phyloP scores from a whole-genome alignment of 495 filamentous ascomycete genomes.

The Podospora didyma region DNA sequence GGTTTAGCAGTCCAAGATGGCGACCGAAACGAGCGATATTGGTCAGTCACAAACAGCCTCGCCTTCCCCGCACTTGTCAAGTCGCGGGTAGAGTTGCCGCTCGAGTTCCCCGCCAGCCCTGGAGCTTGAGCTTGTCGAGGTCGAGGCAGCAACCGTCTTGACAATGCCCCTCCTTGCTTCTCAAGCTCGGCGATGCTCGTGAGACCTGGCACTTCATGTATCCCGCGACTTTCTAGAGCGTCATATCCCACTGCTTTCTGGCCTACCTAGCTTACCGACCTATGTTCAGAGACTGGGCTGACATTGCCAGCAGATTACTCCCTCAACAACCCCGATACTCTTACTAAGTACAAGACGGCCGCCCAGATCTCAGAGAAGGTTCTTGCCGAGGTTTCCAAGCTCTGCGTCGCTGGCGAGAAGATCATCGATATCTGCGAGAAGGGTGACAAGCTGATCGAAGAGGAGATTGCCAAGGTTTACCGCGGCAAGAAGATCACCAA shows the following conservation, averaged over 20 bases:
- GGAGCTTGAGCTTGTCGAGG: no score
- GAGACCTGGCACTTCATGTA: background rate
- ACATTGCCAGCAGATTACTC: constrained; percentile 67
- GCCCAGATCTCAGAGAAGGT: constrained; percentile 93
- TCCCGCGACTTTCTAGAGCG: background rate
- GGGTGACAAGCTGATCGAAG: constrained; percentile 90
- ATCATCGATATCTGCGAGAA: constrained; percentile 89
- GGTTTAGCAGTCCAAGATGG: constrained; percentile 19
- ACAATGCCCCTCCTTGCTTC: background rate
- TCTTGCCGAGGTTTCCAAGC: constrained; percentile 77
- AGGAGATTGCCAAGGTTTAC: constrained; percentile 92
- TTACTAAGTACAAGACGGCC: constrained; percentile 98
- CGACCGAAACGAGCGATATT: constrained; percentile 34
- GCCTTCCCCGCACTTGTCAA: no score
- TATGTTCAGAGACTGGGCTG: constrained; percentile 8
- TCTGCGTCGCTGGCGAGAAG: constrained; percentile 81
- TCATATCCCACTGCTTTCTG: background rate
- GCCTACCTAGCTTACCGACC: background rate
- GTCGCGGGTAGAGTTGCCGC: no score
- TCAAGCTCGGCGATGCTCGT: background rate
- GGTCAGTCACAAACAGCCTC: constrained; percentile 29
- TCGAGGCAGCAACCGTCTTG: no score
- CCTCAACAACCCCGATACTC: constrained; percentile 91
- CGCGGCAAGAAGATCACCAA: constrained; percentile 96
- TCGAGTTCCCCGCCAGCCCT: no score